Evolutionary conservation across 176 grass and related monocot genomes (phyloP), one percentile per base, ranked within the genome.

Genomic region (bread wheat (Triticum aestivum)): DNA sequence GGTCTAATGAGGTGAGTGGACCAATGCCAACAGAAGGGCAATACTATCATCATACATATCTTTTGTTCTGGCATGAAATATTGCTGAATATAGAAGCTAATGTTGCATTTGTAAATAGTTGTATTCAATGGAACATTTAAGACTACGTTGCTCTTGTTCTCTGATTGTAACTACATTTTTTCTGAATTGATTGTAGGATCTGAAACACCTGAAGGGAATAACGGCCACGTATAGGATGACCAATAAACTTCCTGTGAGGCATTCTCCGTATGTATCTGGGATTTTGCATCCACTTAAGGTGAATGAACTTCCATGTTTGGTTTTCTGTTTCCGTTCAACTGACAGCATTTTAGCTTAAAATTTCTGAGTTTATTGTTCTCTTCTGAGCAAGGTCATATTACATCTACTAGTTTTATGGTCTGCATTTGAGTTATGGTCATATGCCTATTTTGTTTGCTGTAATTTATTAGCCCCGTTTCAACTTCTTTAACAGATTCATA

Each of bases 201-300:
- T 99, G 76, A 96, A 88, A 74, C 97, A 99, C 80, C 79, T 99
- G 64, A 99, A 91, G 90, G 97, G 94, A 91, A 96, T 99, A 79
- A 91, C 92, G 81, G 94, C 97, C 5, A 96, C 92, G 70, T 99
- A 99, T 88, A 96, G 97, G 83, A 93, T 99, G 97, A 94, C 92
- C 11, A 99, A 88, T 82, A 96, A 99, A 66, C 97, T 99, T 96
- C 90, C 97, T 61, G 94, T 94, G 33, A 96, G 92, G 83, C 97
- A 94, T 93, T 99, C 97, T 76, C 92, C 89, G 32, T 99, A 99
- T 73, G 97, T 96, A 76, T 96, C 92, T 27, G 84, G 90, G 54
- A 94, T 96, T 79, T 90, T 96, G 69, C 92, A 93, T 91, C 94
- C 97, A 83, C 69, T 99, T 24, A 94, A 99, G 94, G 94, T 99